These are phyloP conservation scores for Cryptococcus hybrid DNA, from an alignment of 1,284 basidiomycete species.

Conservation along the genomic window DNA sequence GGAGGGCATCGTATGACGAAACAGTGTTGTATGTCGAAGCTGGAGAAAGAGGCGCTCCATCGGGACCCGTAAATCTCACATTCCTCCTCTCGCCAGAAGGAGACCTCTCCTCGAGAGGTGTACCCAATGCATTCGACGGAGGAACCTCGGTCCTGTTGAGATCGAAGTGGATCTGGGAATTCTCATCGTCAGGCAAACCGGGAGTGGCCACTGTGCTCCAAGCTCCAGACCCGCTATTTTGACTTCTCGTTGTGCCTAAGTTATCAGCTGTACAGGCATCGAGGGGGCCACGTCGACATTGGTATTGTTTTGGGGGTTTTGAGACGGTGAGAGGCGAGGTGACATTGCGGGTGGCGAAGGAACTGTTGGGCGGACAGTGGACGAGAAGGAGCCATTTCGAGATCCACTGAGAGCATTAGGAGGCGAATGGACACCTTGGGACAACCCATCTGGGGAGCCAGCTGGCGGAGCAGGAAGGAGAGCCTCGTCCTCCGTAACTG, in stretches of 20 bases:
- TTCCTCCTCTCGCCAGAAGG: constrained; percentile 31
- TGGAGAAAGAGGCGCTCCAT: constrained; percentile 46
- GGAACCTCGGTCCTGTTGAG: constrained; percentile 4
- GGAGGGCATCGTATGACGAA: constrained; percentile 30
- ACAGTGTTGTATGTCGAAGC: constrained; percentile 34
- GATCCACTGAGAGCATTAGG: not conserved
- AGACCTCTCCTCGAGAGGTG: constrained; percentile 5
- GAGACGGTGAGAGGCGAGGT: constrained; percentile 15
- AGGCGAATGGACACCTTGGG: not conserved
- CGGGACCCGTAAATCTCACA: constrained; percentile 46
- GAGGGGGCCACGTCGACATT: no score
- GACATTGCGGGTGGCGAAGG: constrained; percentile 1
- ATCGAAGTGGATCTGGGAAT: constrained; percentile 20
- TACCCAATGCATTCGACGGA: constrained; percentile 13
- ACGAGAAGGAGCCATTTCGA: constrained; percentile 20
- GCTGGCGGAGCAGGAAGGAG: constrained; percentile 23
- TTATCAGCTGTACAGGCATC: no score
- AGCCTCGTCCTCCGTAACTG: constrained; percentile 27
- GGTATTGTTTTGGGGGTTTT: no score
- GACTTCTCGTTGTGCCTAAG: not conserved
- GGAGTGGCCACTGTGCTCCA: constrained; percentile 49
- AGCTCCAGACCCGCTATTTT: constrained; percentile 21
- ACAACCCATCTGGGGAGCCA: constrained; percentile 8
- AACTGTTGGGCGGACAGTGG: constrained; percentile 11
- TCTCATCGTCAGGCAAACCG: constrained; percentile 34